Evolutionary conservation across 169 alveolate genomes (phyloP).

Genomic region (Theileria parva): DNA sequence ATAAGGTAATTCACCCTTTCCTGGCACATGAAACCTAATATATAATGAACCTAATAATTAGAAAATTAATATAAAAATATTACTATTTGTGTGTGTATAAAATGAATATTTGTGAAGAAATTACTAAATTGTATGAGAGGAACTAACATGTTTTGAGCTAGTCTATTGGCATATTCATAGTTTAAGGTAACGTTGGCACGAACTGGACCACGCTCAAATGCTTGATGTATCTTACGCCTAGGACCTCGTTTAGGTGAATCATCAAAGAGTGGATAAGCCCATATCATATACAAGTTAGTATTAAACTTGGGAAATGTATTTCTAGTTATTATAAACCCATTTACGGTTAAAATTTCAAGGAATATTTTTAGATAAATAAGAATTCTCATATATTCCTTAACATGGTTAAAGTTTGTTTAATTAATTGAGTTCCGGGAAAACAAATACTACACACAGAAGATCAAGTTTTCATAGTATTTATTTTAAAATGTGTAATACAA

Average conservation of each 20-base stretch:
- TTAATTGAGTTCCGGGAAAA: background rate
- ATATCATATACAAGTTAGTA: slow-evolving; percentile 42
- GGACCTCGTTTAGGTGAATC: slow-evolving; percentile 62
- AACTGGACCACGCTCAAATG: slow-evolving; percentile 64
- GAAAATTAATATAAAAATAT: background rate
- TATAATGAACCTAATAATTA: background rate
- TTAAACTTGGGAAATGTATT: background rate
- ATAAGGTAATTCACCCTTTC: slow-evolving; percentile 33
- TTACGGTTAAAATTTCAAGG: background rate
- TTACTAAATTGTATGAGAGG: background rate
- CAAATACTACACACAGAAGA: background rate
- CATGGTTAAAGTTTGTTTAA: background rate
- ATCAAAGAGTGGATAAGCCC: slow-evolving; percentile 73
- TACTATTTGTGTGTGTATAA: background rate
- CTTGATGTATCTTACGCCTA: slow-evolving; percentile 62
- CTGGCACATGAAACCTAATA: slow-evolving; percentile 48
- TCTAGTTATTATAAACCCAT: slow-evolving; percentile 9
- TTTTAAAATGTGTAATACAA: background rate
- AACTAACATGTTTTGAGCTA: slow-evolving; percentile 66
- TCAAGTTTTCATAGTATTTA: background rate
- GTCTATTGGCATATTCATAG: slow-evolving; percentile 68
- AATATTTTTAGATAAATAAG: background rate
- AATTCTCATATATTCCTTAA: slow-evolving; percentile 1
- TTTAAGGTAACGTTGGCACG: slow-evolving; percentile 56
- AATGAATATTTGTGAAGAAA: background rate